Evolutionary conservation across 495 filamentous ascomycete species (phyloP).

Genomic region (Margaritispora aquatica): DNA sequence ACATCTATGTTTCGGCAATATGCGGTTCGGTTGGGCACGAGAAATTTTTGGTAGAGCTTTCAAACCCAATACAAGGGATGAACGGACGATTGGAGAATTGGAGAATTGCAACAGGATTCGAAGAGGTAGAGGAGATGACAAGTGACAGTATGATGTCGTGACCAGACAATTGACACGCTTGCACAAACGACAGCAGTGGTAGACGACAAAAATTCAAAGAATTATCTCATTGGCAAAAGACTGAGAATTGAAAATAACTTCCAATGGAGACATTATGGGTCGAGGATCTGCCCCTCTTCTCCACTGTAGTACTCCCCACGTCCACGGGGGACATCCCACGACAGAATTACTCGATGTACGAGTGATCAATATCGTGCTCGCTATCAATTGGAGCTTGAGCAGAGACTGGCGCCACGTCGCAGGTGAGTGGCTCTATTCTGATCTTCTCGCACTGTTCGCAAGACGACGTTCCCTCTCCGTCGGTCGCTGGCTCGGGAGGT

Average conservation of each 20-base stretch:
- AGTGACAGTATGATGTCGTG: constrained; percentile 1
- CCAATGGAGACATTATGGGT: constrained; percentile 18
- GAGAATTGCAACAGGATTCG: not conserved
- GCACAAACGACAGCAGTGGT: constrained; percentile 17
- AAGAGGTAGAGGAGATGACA: not conserved
- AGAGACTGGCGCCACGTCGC: constrained; percentile 48
- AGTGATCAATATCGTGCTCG: constrained; percentile 38
- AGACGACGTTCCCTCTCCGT: constrained; percentile 18
- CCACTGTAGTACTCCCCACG: too few relatives aligned
- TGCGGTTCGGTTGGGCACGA: constrained; percentile 12
- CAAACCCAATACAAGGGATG: constrained; percentile 5
- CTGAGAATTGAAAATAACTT: not conserved
- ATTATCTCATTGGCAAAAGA: constrained; percentile 28
- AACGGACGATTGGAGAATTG: constrained; percentile 9
- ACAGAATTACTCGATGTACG: constrained; percentile 31
- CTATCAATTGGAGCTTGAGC: constrained; percentile 31
- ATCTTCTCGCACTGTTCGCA: constrained; percentile 19
- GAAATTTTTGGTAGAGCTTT: not conserved
- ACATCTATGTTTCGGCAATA: constrained; percentile 16
- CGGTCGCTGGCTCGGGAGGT: constrained; percentile 13
- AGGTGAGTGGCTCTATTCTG: constrained; percentile 30
- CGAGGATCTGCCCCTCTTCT: constrained; percentile 7
- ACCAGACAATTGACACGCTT: constrained; percentile 12
- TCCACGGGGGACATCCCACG: constrained; percentile 25
- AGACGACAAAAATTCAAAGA: constrained; percentile 22